Conservation (phyloP, 2,329 filamentous ascomycete genomes). For the Harringtonia aguacate region DNA sequence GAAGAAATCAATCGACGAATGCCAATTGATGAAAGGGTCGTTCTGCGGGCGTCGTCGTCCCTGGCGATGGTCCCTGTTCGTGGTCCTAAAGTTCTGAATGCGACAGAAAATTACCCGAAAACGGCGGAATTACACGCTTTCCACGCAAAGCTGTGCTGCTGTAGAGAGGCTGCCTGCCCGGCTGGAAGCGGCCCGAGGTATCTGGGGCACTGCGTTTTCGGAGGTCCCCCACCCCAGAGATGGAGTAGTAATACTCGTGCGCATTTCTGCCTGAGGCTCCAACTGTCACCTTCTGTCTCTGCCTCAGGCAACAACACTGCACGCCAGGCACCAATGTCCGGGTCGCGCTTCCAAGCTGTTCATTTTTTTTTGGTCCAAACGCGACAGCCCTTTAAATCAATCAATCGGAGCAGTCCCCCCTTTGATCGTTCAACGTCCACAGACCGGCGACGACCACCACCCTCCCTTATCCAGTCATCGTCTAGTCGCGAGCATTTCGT, state of each 20-base stretch:
- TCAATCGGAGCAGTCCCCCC: constrained; percentile 1
- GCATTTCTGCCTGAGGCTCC: too few relatives aligned
- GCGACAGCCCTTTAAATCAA: constrained; percentile 4
- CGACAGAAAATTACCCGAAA: background rate
- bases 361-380: constrained; percentile 6
- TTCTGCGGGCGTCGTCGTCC: background rate
- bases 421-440: too few relatives aligned
- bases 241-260: too few relatives aligned
- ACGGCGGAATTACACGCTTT: background rate
- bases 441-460: background rate
- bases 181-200: constrained; percentile 28
- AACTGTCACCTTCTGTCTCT: too few relatives aligned
- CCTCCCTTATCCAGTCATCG: background rate
- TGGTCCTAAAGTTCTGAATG: background rate
- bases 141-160: too few relatives aligned
- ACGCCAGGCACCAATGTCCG: constrained; percentile 5
- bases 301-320: background rate
- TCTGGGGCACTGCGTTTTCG: background rate
- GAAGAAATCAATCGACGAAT: background rate
- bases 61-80: background rate
- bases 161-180: constrained; percentile 10
- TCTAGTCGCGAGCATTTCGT: background rate
- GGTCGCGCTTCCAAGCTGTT: background rate
- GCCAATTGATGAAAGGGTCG: background rate
- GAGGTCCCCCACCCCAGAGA: too few relatives aligned